phyloP scores from a whole-genome alignment of 1,139 yeast species.

The Candida tetrigidarum region DNA sequence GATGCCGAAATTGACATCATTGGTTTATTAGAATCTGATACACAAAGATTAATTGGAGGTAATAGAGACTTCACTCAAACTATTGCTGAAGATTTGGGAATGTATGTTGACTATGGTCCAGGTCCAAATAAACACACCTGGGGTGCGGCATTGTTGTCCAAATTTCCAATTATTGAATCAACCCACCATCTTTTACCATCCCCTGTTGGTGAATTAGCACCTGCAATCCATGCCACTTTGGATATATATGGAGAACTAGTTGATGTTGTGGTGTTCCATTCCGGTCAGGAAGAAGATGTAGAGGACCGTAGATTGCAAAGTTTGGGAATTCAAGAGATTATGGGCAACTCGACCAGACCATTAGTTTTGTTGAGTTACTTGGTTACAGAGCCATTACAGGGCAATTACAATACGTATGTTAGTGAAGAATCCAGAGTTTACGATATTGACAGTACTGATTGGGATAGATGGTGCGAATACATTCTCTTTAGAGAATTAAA shows the following conservation, averaged over 20 bases:
- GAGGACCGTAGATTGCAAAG: constrained; percentile 93
- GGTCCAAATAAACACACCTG: constrained; percentile 98
- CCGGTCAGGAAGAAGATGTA: constrained; percentile 97
- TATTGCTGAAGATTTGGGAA: constrained; percentile 89
- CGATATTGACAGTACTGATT: constrained; percentile 91
- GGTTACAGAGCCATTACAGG: constrained; percentile 84
- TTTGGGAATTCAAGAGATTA: constrained; percentile 71
- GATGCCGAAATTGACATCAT: constrained; percentile 91
- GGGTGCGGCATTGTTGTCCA: constrained; percentile 93
- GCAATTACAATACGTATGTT: constrained; percentile 91
- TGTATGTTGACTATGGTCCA: constrained; percentile 97
- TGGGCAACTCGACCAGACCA: constrained; percentile 82
- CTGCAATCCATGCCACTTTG: constrained; percentile 95
- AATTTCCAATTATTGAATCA: constrained; percentile 90
- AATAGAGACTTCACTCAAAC: constrained; percentile 92
- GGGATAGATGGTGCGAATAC: constrained; percentile 99
- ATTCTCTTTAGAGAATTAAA: constrained; percentile 84
- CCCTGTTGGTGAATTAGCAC: constrained; percentile 98
- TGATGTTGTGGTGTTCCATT: constrained; percentile 95
- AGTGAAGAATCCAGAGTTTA: constrained; percentile 84
- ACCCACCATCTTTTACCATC: constrained; percentile 91
- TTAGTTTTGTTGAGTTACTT: constrained; percentile 83
- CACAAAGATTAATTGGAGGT: constrained; percentile 93
- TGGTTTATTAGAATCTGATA: constrained; percentile 90
- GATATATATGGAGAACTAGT: constrained; percentile 86